These are phyloP conservation scores for Phytophthora brassicae DNA, from an alignment of 352 stramenopile species.

Conservation along the genomic window DNA sequence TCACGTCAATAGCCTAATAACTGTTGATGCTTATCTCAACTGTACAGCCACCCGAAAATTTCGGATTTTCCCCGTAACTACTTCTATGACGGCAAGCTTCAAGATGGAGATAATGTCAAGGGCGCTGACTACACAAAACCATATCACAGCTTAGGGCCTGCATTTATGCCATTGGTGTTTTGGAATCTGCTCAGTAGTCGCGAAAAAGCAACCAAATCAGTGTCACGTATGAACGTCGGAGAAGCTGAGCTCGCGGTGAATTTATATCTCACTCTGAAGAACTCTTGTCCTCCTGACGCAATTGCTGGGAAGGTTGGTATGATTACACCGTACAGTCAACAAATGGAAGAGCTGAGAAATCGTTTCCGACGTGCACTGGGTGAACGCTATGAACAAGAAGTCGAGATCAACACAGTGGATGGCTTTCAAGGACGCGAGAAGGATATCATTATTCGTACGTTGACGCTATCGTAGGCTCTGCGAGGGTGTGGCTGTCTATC, in stretches of 20 bases:
- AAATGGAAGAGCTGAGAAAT: slow-evolving; percentile 84
- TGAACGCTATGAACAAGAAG: slow-evolving; percentile 74
- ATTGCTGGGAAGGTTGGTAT: slow-evolving; percentile 85
- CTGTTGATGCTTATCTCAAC: slow-evolving; percentile 1
- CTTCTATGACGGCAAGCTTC: slow-evolving; percentile 84
- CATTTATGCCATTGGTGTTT: slow-evolving; percentile 84
- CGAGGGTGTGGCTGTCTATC: not conserved
- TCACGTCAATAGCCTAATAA: slow-evolving; percentile 1
- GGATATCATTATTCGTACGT: slow-evolving; percentile 90
- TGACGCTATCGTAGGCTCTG: not conserved
- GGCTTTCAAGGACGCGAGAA: slow-evolving; percentile 92
- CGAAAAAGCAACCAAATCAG: slow-evolving; percentile 66
- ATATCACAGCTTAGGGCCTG: slow-evolving; percentile 75
- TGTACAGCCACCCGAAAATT: slow-evolving; percentile 71
- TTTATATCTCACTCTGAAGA: slow-evolving; percentile 85
- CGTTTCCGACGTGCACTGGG: slow-evolving; percentile 60
- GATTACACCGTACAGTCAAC: slow-evolving; percentile 90
- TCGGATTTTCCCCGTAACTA: slow-evolving; percentile 84
- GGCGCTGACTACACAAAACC: slow-evolving; percentile 60
- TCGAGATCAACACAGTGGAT: slow-evolving; percentile 93
- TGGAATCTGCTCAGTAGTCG: slow-evolving; percentile 84
- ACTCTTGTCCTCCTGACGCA: slow-evolving; percentile 74
- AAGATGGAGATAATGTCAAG: slow-evolving; percentile 84
- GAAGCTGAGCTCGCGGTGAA: slow-evolving; percentile 87
- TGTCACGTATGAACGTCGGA: slow-evolving; percentile 80